phyloP scores from a whole-genome alignment of 192 early-diverging fungal species.

The Mortierella hygrophila region DNA sequence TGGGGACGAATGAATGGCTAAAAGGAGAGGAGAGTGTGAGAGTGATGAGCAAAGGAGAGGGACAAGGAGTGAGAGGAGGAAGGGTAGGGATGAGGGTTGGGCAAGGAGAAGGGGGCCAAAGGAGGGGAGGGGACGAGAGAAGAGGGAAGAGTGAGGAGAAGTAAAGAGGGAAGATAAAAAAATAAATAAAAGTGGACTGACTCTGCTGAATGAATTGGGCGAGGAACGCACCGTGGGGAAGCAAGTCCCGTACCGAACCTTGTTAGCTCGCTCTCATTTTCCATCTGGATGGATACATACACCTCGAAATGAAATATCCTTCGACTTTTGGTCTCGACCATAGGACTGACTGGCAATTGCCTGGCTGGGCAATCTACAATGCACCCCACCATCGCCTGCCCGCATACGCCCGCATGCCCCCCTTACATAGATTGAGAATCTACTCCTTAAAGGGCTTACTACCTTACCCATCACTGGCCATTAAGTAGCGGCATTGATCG shows the following conservation, averaged over 20 bases:
- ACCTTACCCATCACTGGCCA: no score
- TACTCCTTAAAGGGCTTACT: no score
- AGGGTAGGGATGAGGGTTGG: background rate
- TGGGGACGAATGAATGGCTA: no score
- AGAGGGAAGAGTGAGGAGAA: background rate
- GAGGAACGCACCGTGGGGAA: background rate
- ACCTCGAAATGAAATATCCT: background rate
- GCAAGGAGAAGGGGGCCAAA: background rate
- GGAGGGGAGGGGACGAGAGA: no score
- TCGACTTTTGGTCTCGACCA: background rate
- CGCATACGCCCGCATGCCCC: no score
- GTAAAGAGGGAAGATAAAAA: background rate
- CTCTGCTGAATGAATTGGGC: no score
- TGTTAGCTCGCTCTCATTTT: background rate
- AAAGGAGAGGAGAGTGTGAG: background rate
- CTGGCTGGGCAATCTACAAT: no score
- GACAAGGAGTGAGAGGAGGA: background rate
- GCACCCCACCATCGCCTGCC: background rate
- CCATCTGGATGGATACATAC: no score
- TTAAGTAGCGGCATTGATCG: background rate
- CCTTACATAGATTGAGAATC: no score
- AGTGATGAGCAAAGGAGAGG: background rate
- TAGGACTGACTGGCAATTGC: background rate
- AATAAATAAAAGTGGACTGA: background rate
- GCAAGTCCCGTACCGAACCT: background rate